Evolutionary conservation across 148 eudicot species (phyloP), one percentile per base, ranked within the genome.

Genomic region (Suaeda aralocaspica): DNA sequence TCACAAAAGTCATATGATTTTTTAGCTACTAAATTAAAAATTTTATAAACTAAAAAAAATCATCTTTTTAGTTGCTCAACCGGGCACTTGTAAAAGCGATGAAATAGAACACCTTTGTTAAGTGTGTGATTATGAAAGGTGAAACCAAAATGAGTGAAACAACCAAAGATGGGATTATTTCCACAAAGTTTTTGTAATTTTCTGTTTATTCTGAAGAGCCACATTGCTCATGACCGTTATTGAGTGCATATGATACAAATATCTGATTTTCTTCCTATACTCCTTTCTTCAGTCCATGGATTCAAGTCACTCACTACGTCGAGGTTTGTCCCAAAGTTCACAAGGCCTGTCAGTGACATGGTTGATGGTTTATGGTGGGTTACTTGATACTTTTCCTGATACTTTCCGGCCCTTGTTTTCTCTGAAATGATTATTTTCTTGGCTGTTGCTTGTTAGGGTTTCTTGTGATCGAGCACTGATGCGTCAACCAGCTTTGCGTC

Each of bases 401-500:
- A 29, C 42, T 63, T 57, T 46, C 49, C 66, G 41, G 45, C 63
- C n/a, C 10, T 34, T 50, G 57, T 5, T 28, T 72, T 22, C 56
- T 51, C 45, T n/a, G 29, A 42, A 2, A 21, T 57, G 41, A 42
- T 42, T 74, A 29, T 58, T 73, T 45, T 51, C 60, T 21, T 56
- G 19, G 68, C 52, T 80, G 76, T 48, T 70, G 62, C 77, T 65
- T 82, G 59, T 60, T 72, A 94, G 99, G 99, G 88, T 94, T 76
- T 89, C 99, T 68, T 94, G 99, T 85, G 99, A 94, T 71, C 86
- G 99, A 64, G 72, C 92, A 58, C 83, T 94, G 62, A 94, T 94
- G 99, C 92, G 99, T 57, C 96, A 91, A 73, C 99, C 99, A 82
- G 91, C 89, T 78, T 77, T 94, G 39, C 96, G 99, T 28, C 91